Evolutionary conservation across 495 filamentous ascomycete genomes (phyloP).

Genomic region (Penicillium canescens): DNA sequence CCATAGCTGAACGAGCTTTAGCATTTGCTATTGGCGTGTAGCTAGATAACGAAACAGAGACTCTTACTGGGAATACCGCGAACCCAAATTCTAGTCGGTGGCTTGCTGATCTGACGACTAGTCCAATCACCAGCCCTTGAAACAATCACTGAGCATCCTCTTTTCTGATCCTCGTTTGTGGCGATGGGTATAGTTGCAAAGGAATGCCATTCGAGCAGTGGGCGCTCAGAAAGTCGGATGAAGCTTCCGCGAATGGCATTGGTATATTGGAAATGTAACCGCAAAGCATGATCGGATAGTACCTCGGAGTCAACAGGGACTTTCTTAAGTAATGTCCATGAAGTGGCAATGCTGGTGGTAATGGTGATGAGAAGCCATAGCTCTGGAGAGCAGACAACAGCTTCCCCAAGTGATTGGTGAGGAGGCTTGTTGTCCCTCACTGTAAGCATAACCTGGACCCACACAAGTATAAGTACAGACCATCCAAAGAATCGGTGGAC

Average conservation of each 20-base stretch:
- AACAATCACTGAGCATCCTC: slow-evolving; percentile 59
- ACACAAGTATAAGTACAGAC: slow-evolving; percentile 35
- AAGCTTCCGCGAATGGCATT: slow-evolving; percentile 38
- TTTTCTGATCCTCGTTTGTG: slow-evolving; percentile 22
- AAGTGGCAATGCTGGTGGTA: neutral
- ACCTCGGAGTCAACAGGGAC: slow-evolving; percentile 50
- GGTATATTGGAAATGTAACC: slow-evolving; percentile 56
- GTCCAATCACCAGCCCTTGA: slow-evolving; percentile 72
- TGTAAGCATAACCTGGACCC: neutral
- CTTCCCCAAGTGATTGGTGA: neutral
- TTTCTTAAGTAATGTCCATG: slow-evolving; percentile 14
- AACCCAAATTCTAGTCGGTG: slow-evolving; percentile 56
- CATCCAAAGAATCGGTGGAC: slow-evolving; percentile 39
- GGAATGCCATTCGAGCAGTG: slow-evolving; percentile 63
- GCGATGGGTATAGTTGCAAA: slow-evolving; percentile 61
- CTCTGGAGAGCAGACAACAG: neutral
- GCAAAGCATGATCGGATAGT: slow-evolving; percentile 59
- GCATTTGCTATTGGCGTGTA: neutral
- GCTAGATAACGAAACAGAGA: neutral
- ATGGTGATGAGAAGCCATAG: slow-evolving; percentile 13
- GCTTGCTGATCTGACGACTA: slow-evolving; percentile 53
- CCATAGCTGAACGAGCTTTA: slow-evolving; percentile 43
- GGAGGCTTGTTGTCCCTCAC: neutral
- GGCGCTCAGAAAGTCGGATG: slow-evolving; percentile 55
- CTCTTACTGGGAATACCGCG: slow-evolving; percentile 38